These are phyloP conservation scores for Keithomyces neogunnii DNA, from an alignment of 2,329 filamentous ascomycete species.

Conservation along the genomic window DNA sequence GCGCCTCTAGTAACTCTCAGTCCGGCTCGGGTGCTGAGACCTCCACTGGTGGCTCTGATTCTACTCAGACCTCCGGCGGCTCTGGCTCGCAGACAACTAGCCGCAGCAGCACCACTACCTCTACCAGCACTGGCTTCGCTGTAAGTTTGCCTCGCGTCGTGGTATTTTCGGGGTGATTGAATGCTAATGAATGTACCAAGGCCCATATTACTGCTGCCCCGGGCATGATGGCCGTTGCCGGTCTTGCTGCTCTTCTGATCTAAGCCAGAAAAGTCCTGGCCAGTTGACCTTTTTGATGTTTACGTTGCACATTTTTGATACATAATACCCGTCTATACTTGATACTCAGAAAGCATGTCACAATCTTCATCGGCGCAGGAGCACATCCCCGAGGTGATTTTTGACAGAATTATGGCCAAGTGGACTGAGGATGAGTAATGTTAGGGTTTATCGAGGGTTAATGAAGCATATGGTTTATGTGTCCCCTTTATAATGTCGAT, in stretches of 20 bases:
- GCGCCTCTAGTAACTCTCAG: slow-evolving; percentile 8
- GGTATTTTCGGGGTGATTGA: not conserved
- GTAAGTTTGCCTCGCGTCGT: slow-evolving; percentile 16
- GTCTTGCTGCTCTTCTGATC: slow-evolving; percentile 39
- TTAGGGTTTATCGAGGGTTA: slow-evolving; percentile 19
- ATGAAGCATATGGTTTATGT: slow-evolving; percentile 26
- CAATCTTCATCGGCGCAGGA: slow-evolving; percentile 13
- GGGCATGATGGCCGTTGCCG: slow-evolving; percentile 40
- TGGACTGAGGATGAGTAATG: slow-evolving; percentile 20
- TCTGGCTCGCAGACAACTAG: not conserved
- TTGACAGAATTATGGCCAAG: slow-evolving; percentile 16
- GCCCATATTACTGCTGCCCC: slow-evolving; percentile 37
- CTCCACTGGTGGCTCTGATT: slow-evolving; percentile 3
- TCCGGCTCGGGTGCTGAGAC: not conserved
- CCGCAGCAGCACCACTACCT: slow-evolving; percentile 1
- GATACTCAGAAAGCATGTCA: slow-evolving; percentile 15
- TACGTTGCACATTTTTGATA: slow-evolving; percentile 31
- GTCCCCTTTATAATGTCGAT: slow-evolving; percentile 25
- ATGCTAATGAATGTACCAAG: slow-evolving; percentile 10
- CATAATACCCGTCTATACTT: slow-evolving; percentile 32
- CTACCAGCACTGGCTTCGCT: slow-evolving; percentile 15
- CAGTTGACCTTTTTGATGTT: slow-evolving; percentile 14
- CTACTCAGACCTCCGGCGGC: not conserved
- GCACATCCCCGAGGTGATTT: slow-evolving; percentile 17
- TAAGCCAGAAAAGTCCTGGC: slow-evolving; percentile 22